Evolutionary conservation across 176 grass and related monocot genomes (phyloP).

Genomic region (Bromus sterilis): DNA sequence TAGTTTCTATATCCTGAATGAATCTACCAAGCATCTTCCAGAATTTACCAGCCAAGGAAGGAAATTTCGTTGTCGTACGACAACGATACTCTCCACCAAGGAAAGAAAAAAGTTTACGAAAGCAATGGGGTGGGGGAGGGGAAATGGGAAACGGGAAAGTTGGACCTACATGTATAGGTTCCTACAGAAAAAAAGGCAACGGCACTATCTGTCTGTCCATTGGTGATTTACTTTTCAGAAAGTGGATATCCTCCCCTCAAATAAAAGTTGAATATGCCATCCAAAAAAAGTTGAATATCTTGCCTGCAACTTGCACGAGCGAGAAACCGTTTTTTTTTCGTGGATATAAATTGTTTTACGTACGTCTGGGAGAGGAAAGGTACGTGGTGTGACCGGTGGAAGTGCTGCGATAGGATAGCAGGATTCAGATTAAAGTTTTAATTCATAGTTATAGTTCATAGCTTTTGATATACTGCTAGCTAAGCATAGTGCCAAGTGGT

Average conservation of each 20-base stretch:
- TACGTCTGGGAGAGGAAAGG: background rate
- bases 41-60: no score
- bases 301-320: background rate
- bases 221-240: background rate
- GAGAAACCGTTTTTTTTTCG: background rate
- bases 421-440: background rate
- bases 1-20: background rate
- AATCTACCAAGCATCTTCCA: background rate
- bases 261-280: no score
- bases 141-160: background rate
- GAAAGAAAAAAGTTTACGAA: conserved; percentile 2
- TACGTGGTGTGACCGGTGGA: background rate
- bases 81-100: background rate
- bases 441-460: no score
- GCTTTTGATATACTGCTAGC: no score
- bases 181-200: background rate
- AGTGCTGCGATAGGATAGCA: background rate
- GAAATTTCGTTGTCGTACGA: background rate
- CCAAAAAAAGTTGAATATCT: no score
- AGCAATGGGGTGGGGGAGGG: background rate
- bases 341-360: background rate
- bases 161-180: background rate
- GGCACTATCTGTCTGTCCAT: background rate
- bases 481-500: no score
- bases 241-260: no score